Conservation (phyloP, 2,329 filamentous ascomycete genomes). For the Ophiosphaerella korrae region DNA sequence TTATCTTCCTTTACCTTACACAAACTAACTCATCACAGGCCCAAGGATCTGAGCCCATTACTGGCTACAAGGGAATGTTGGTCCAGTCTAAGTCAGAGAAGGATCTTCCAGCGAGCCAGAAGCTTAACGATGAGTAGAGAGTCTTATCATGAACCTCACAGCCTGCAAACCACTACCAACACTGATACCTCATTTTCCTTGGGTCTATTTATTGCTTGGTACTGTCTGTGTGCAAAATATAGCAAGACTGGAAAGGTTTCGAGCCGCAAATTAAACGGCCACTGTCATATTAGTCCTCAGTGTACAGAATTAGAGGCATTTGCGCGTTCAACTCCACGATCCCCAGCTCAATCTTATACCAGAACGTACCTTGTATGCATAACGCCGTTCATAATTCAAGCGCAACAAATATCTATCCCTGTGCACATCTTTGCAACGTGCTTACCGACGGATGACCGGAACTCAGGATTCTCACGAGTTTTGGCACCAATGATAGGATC, state of each 20-base stretch:
- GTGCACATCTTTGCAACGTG: background rate
- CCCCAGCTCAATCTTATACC: slow-evolving; percentile 22
- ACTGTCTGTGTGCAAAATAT: slow-evolving; percentile 43
- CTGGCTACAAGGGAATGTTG: slow-evolving; percentile 48
- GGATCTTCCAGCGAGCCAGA: slow-evolving; percentile 28
- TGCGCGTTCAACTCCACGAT: slow-evolving; percentile 24
- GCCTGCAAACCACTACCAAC: slow-evolving; percentile 37
- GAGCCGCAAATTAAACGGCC: slow-evolving; percentile 30
- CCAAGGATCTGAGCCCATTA: slow-evolving; percentile 47
- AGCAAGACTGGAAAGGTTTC: slow-evolving; percentile 31
- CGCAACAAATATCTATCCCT: background rate
- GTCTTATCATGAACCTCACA: slow-evolving; percentile 22
- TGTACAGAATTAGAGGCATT: slow-evolving; percentile 48
- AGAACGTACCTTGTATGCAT: slow-evolving; percentile 25
- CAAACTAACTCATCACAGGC: slow-evolving; percentile 31
- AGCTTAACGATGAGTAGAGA: slow-evolving; percentile 42
- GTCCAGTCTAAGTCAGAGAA: slow-evolving; percentile 47
- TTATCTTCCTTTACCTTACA: slow-evolving; percentile 1
- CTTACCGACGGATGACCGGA: background rate
- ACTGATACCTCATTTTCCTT: slow-evolving; percentile 42
- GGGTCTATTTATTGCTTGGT: slow-evolving; percentile 44
- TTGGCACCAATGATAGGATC: background rate
- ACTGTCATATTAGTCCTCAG: slow-evolving; percentile 46
- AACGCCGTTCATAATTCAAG: slow-evolving; percentile 27
- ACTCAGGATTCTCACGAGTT: background rate